phyloP scores from a whole-genome alignment of 768 basidiomycete genomes.

The Lepiota venenata region DNA sequence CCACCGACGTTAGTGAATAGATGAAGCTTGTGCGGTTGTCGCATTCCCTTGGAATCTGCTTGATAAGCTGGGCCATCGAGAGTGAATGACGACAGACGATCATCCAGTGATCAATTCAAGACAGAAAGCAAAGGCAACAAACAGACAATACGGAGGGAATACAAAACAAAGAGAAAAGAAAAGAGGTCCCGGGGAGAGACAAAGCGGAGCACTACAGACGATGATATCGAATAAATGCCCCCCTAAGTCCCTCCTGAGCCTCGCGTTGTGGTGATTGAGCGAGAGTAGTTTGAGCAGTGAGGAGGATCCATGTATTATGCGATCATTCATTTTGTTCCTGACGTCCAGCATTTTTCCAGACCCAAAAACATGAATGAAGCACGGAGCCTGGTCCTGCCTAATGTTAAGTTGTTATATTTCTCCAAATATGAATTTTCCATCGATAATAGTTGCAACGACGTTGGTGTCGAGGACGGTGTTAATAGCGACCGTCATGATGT shows the following conservation, averaged over 20 bases:
- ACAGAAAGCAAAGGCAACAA: not conserved
- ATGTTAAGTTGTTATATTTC: slow-evolving; percentile 17
- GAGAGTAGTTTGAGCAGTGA: no score
- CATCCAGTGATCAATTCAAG: not conserved
- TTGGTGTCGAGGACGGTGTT: slow-evolving; percentile 61
- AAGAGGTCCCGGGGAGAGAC: slow-evolving; percentile 17
- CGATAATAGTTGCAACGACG: slow-evolving; percentile 75
- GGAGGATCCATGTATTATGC: no score
- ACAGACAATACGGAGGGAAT: not conserved
- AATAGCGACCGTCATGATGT: slow-evolving; percentile 69
- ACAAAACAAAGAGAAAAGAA: slow-evolving; percentile 11
- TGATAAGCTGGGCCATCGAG: not conserved
- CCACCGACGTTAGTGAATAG: not conserved
- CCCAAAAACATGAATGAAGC: no score
- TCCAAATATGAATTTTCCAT: slow-evolving; percentile 54
- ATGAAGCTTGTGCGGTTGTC: not conserved
- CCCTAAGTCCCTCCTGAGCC: no score
- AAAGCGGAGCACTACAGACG: slow-evolving; percentile 17
- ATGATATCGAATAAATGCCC: not conserved
- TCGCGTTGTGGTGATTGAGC: no score
- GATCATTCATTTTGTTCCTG: no score
- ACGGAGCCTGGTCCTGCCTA: no score
- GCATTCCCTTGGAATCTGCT: not conserved
- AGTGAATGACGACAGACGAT: slow-evolving; percentile 8
- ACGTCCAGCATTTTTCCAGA: no score